Percentiles rank a stretch among this genome's conserved stretches.
Conservation (phyloP, 164 flowering plant genomes). For the Akebia trifoliata region DNA sequence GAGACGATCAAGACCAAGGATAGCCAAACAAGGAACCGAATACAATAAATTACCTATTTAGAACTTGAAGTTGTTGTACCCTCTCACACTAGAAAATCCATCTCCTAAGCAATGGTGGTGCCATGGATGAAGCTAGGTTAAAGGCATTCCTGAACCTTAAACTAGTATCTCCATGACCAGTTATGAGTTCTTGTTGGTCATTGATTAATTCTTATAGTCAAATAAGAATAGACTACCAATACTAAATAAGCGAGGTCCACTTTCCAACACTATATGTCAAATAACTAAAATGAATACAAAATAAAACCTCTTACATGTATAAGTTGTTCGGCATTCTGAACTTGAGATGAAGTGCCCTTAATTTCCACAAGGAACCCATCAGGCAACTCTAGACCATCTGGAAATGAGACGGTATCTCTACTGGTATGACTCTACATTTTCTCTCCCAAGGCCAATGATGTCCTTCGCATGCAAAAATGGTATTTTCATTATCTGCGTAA, state of each 20-base stretch:
- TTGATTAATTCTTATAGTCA: conserved; percentile 51
- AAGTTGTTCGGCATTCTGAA: conserved; percentile 83
- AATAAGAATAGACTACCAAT: background rate
- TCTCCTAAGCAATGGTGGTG: conserved; percentile 42
- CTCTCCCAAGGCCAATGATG: conserved; percentile 80
- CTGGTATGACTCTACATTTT: conserved; percentile 84
- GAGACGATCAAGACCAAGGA: too few relatives aligned
- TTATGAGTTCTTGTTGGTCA: conserved; percentile 43
- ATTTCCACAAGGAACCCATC: conserved; percentile 92
- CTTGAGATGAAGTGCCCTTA: conserved; percentile 80
- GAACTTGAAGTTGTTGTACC: conserved; percentile 51
- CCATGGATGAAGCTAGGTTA: conserved; percentile 53
- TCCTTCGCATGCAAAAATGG: conserved; percentile 89
- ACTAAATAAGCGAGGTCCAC: background rate
- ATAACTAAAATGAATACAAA: too few relatives aligned
- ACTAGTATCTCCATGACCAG: conserved; percentile 49
- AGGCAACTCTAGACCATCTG: conserved; percentile 71
- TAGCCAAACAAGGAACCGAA: too few relatives aligned
- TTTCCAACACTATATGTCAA: too few relatives aligned
- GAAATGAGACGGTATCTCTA: conserved; percentile 78
- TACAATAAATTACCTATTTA: conserved; percentile 20
- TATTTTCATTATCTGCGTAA: conserved; percentile 88
- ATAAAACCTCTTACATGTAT: conserved; percentile 57
- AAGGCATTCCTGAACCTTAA: too few relatives aligned
- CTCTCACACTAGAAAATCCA: conserved; percentile 59